Base-by-base conservation (phyloP, 2,329 filamentous ascomycete genomes). In the Neonectria ditissima region DNA sequence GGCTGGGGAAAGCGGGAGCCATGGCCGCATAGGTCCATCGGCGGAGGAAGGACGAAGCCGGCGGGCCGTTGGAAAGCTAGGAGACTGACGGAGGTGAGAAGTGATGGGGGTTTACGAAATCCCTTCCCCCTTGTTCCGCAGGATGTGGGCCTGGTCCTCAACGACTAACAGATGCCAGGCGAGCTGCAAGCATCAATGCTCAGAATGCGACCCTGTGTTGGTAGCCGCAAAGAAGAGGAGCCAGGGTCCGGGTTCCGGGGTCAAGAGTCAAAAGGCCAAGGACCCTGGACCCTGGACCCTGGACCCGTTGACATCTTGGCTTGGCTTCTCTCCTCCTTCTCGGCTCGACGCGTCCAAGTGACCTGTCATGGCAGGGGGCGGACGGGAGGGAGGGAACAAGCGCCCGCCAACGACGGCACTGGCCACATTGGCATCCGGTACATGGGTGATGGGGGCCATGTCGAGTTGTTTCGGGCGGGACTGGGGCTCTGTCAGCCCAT, bases 371-470 rank as follows among this genome's bases (percentile, higher is more conserved):
- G n/a, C 37, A 41, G 37, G 37, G 37, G 37, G 8, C 37, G 59
- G 51, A 55, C 56, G 62, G 62, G 62, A 55, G 24, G 4, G 6
- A 6, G 24, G n/a, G n/a, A n/a, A n/a, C n/a, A n/a, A 53, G 58
- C 61, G 64, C 58, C 58, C 66, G 61, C 66, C 66, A 67, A 54
- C 13, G 10, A 58, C 58, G 62, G 62, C 65, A 62, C 22, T 65
- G 62, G 58, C 50, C 59, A 59, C 34, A 54, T 43, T 53, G 52
- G 53, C 59, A 56, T 60, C 63, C 59, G 54, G 57, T 50, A 60
- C 45, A 50, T 50, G 26, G 45, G 28, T 45, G 26, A 26, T 45
- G 28, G 55, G 54, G 54, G 43, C 37, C 16, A 39, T 39, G 55
- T 37, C 57, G 37, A 52, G 37, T n/a, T 44, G 55, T 62, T 61